Base-by-base conservation (phyloP, 2,329 filamentous ascomycete species). In the Shiraia bambusicola region DNA sequence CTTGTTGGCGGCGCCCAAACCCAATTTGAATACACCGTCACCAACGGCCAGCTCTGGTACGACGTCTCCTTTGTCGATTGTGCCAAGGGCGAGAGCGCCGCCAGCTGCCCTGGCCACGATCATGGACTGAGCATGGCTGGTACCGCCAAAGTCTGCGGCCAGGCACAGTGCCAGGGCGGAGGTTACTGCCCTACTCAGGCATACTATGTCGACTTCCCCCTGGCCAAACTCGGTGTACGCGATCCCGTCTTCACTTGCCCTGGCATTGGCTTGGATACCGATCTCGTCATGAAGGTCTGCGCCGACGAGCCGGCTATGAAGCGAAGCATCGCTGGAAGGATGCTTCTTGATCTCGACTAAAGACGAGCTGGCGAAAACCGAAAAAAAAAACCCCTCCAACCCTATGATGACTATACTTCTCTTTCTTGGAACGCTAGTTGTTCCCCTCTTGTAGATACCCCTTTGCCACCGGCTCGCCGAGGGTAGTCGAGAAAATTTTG, bases 21-120 rank as follows among this genome's bases (percentile, higher is more conserved):
- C 3, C 59, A 63, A 30, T 60, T 61, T 33, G 58, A 63, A 17
- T 63, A 63, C 49, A 50, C 47, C 40, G 51, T 59, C 27, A 42
- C 42, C 11, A 39, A 35, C 11, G 43, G 40, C 32, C 42, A 50
- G 25, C 22, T 63, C 15, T 63, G 52, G 51, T 63, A 54, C 45
- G 56, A 63, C 36, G 56, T 63, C 36, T 61, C 58, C 1, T 56
- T 61, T 16, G 58, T 63, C 35, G 47, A 63, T 38, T 63, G 59
- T 35, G 58, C 56, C 3, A 42, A 52, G 6, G 56, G 52, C 28
- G 43, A 58, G 29, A 47, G 37, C 15, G 53, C 55, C 3, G 42
- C 22, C 11, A 33, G 43, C 25, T 63, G 58, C 41, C 59, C 58
- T 2, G 59, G 59, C 1, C 51, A 56, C 11, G 48, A 50, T 11